Percentiles rank a stretch among this genome's conserved stretches.
phyloP scores from a whole-genome alignment of 371 early-diverging fungal genomes.

The Massospora cicadina region DNA sequence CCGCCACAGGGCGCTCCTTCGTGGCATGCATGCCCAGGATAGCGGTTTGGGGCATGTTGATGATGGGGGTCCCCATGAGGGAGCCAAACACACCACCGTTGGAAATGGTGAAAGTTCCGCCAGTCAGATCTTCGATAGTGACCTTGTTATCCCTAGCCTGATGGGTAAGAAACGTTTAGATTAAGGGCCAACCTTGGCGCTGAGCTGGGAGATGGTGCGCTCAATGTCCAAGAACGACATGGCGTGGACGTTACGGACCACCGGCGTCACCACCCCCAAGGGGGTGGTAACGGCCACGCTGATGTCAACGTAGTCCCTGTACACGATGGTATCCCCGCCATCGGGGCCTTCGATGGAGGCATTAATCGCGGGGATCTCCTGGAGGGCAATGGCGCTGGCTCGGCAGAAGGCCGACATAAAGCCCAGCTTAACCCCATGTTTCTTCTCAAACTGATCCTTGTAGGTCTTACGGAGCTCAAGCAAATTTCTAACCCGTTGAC shows the following conservation, averaged over 20 bases:
- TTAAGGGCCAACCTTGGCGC: conserved; percentile 42
- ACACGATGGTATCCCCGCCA: conserved; percentile 57
- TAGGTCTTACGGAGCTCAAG: conserved; percentile 75
- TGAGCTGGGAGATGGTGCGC: conserved; percentile 70
- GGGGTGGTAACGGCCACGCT: conserved; percentile 95
- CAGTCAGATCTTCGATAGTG: conserved; percentile 90
- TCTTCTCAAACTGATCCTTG: conserved; percentile 86
- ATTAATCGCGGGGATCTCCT: conserved; percentile 83
- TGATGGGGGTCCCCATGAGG: conserved; percentile 91
- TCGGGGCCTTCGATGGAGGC: conserved; percentile 68
- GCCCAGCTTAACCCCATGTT: conserved; percentile 89
- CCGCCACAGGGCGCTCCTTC: conserved; percentile 87
- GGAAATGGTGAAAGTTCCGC: conserved; percentile 96
- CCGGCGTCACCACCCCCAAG: conserved; percentile 95
- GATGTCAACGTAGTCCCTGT: conserved; percentile 86
- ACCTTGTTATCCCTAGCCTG: conserved; percentile 88
- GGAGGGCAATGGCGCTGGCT: conserved; percentile 66
- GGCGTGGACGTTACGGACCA: conserved; percentile 76
- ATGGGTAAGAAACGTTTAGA: neutral
- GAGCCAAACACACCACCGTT: conserved; percentile 97
- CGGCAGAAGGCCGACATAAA: conserved; percentile 96
- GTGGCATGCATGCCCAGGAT: conserved; percentile 97
- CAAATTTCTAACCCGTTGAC: conserved; percentile 26
- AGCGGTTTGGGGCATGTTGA: conserved; percentile 92
- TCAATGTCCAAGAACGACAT: conserved; percentile 78